Base-by-base conservation (phyloP, 2,329 filamentous ascomycete species). In the Trichoderma sp. region DNA sequence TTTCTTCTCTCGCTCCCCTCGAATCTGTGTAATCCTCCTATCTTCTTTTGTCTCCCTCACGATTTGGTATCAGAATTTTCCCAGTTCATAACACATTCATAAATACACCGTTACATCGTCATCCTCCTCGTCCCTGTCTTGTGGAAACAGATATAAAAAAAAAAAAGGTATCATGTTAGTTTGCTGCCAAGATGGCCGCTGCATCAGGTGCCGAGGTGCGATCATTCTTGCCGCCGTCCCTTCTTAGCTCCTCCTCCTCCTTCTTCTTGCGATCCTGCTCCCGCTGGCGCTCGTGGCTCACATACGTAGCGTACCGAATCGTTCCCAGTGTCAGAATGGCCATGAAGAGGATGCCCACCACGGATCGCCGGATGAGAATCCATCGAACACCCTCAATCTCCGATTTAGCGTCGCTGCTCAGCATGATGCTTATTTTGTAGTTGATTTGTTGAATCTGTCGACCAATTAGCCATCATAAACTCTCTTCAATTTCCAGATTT, bases 301-400 rank as follows among this genome's bases (percentile, higher is more conserved):
- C 78, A 70, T 87, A 88, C 53, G 86, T 88, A 4, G 84, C 82
- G 74, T 89, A 90, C 27, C 87, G 84, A 59, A 90, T 78, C 32
- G 84, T 86, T 13, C 83, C 82, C 15, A 90, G 78, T 8, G 87
- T 88, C 69, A 89, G 75, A 37, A 90, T 80, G 34, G 84, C 87
- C 86, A 90, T 87, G 78, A 90, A 87, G 63, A 89, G 75, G 70
- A 90, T 89, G n/a, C 87, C 88, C 42, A 88, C 77, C 32, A 88
- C 87, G 25, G 87, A 87, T 61, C 88, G 82, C 65, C 87, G 82
- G 70, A 89, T 92, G 71, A 90, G 80, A 48, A 97, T 89, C 95
- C 95, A 98, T 69, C 95, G 86, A 58, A 99, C 82, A 1, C 90
- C 91, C 78, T 99, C 95, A 58, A 98, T 94, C 73, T 97, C 92